phyloP scores from a whole-genome alignment of 225 moss, liverwort and hornwort species.

The Rhytidiadelphus loreus region DNA sequence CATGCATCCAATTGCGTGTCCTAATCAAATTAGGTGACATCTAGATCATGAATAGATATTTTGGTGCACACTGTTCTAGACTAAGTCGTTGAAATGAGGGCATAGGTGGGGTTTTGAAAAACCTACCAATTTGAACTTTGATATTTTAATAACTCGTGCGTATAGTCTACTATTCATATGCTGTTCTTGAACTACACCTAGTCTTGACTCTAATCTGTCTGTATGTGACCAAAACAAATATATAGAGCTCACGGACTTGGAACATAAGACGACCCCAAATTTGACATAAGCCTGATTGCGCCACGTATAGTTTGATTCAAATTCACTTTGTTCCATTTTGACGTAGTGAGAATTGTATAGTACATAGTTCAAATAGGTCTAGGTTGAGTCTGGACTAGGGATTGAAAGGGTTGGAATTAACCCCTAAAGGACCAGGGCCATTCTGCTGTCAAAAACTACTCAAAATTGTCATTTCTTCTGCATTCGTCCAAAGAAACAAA shows the following conservation, averaged over 20 bases:
- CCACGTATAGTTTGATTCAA: too few relatives aligned
- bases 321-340: too few relatives aligned
- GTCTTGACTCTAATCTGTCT: too few relatives aligned
- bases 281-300: fast-evolving
- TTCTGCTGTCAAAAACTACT: too few relatives aligned
- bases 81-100: neutral
- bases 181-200: neutral
- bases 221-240: neutral
- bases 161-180: neutral
- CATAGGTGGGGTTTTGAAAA: neutral
- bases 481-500: too few relatives aligned
- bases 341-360: too few relatives aligned
- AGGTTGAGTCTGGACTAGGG: too few relatives aligned
- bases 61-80: neutral
- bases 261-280: neutral
- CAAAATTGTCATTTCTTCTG: too few relatives aligned
- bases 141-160: too few relatives aligned
- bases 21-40: fast-evolving
- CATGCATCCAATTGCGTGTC: neutral
- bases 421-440: too few relatives aligned
- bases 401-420: too few relatives aligned
- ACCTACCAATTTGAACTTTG: neutral
- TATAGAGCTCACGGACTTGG: fast-evolving
- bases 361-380: too few relatives aligned
- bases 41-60: neutral